These are phyloP conservation scores for Polyporus tsugae DNA, from an alignment of 1,284 basidiomycete genomes.

Conservation along the genomic window DNA sequence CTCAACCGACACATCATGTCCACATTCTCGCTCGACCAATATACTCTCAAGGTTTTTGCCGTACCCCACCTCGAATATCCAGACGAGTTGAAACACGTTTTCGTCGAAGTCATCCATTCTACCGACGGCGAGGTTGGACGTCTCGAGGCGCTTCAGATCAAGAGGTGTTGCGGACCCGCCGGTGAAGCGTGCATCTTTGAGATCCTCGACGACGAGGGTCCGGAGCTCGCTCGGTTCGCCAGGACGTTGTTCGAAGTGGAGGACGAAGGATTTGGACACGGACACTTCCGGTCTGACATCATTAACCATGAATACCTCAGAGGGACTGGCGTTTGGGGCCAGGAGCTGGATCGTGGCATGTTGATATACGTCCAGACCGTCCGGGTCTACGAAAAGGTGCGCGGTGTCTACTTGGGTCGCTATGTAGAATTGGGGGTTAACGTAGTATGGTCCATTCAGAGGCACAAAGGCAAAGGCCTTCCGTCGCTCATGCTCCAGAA, in stretches of 20 bases:
- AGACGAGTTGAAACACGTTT: slow-evolving; percentile 13
- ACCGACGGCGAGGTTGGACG: slow-evolving; percentile 11
- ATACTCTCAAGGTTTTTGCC: background rate
- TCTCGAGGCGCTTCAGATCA: slow-evolving; percentile 21
- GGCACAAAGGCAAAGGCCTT: slow-evolving; percentile 36
- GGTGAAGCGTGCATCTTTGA: slow-evolving; percentile 29
- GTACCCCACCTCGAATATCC: slow-evolving; percentile 17
- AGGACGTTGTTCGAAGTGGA: slow-evolving; percentile 25
- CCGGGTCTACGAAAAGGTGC: slow-evolving; percentile 36
- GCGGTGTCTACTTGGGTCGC: background rate
- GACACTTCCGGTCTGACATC: slow-evolving; percentile 30
- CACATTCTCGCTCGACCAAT: background rate
- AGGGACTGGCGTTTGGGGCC: slow-evolving; percentile 45
- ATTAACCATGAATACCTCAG: slow-evolving; percentile 40
- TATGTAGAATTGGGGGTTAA: background rate
- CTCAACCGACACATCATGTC: background rate
- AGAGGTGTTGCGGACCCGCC: slow-evolving; percentile 13
- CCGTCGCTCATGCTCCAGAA: slow-evolving; percentile 38
- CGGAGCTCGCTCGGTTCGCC: slow-evolving; percentile 42
- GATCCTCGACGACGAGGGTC: slow-evolving; percentile 42
- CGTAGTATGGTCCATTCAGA: background rate
- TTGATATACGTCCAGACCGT: slow-evolving; percentile 41
- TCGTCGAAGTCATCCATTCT: slow-evolving; percentile 14
- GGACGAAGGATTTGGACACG: background rate
- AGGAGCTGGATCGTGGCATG: slow-evolving; percentile 39